Conservation (phyloP, 169 alveolate genomes). For the Eimeria falciformis region DNA sequence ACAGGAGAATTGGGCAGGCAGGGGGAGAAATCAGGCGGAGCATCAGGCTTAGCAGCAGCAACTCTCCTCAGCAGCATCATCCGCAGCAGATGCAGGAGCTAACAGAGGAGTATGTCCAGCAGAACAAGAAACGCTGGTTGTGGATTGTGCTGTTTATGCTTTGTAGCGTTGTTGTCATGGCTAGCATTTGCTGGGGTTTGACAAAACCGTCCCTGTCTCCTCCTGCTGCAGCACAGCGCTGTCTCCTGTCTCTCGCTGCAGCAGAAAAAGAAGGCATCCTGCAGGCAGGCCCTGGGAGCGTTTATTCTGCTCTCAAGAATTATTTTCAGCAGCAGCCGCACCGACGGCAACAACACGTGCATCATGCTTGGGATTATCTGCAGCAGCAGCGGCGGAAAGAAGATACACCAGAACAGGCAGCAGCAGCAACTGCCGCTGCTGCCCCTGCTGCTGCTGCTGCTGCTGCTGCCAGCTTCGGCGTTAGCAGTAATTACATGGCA, state of each 20-base stretch:
- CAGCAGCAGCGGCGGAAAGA: conserved; percentile 9
- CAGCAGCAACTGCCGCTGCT: conserved; percentile 15
- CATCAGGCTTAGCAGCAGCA: conserved; percentile 42
- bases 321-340: conserved; percentile 38
- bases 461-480: conserved; percentile 28
- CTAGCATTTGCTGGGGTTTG: conserved; percentile 5
- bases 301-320: not conserved
- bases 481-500: conserved; percentile 20
- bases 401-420: not conserved
- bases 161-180: not conserved
- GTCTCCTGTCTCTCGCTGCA: not conserved
- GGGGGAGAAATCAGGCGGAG: not conserved
- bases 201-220: not conserved
- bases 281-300: conserved; percentile 11
- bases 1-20: not conserved
- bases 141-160: not conserved
- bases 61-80: conserved; percentile 4
- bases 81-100: conserved; percentile 34
- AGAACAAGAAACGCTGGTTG: not conserved
- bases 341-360: conserved; percentile 35
- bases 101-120: not conserved
- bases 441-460: not conserved
- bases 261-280: conserved; percentile 43
- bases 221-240: conserved; percentile 20
- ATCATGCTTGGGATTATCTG: conserved; percentile 13